Conservation (phyloP, 2,329 filamentous ascomycete species). For the Penicillium freii region DNA sequence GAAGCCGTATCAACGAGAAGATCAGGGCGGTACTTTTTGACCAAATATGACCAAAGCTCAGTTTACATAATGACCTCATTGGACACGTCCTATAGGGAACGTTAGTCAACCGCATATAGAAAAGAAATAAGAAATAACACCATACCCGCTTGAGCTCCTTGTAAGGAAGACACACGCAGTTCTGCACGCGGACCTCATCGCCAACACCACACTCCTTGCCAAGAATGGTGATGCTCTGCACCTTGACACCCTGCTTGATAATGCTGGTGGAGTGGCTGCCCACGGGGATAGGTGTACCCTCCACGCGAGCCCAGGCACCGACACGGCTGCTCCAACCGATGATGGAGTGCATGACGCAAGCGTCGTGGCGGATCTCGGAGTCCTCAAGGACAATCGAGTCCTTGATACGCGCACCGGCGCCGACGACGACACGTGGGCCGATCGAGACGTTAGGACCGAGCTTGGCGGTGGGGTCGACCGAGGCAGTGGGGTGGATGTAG, state of each 20-base stretch:
- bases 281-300: slow-evolving; percentile 85
- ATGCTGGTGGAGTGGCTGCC: slow-evolving; percentile 90
- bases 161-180: slow-evolving; percentile 95
- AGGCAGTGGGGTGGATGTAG: slow-evolving; percentile 89
- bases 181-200: slow-evolving; percentile 93
- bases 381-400: slow-evolving; percentile 96
- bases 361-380: slow-evolving; percentile 92
- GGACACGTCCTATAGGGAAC: slow-evolving; percentile 35
- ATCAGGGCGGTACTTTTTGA: slow-evolving; percentile 18
- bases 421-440: slow-evolving; percentile 80
- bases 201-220: slow-evolving; percentile 94
- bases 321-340: slow-evolving; percentile 96
- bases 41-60: slow-evolving; percentile 11
- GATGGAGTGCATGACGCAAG: slow-evolving; percentile 91
- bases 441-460: slow-evolving; percentile 96
- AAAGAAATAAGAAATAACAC: slow-evolving; percentile 20
- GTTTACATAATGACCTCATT: slow-evolving; percentile 82
- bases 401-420: slow-evolving; percentile 86
- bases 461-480: slow-evolving; percentile 91
- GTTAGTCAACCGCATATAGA: slow-evolving; percentile 3
- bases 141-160: slow-evolving; percentile 95
- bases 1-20: slow-evolving; percentile 19
- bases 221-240: slow-evolving; percentile 95
- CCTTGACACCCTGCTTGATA: slow-evolving; percentile 96
- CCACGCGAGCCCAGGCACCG: slow-evolving; percentile 96